Evolutionary conservation across 1,284 basidiomycete species (phyloP), one percentile per base, ranked within the genome.

Genomic region (Butyriboletus appendiculatus): DNA sequence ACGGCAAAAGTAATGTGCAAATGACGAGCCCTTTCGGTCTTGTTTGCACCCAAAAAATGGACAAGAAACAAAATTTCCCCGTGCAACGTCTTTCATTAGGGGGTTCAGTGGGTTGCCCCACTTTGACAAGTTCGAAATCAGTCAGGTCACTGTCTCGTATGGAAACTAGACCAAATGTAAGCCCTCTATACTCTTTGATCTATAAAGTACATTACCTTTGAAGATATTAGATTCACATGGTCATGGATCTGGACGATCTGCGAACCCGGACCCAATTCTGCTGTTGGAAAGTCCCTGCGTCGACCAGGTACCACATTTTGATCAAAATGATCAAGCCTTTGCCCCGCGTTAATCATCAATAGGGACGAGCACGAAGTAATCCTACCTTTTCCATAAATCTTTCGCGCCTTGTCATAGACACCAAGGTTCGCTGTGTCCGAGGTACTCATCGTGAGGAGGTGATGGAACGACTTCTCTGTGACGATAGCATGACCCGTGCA

Each of bases 401-500:
- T 62, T 44, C 64, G 55, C 0, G 47, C 15, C 2, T 26, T 33
- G 47, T 56, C 60, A 35, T 65, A 65, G 22, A 41, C 37, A 40
- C 67, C 64, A 1, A 67, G 63, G 40, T 67, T 41, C 1, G 50
- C 45, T 2, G 46, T 34, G 40, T 67, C 52, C 12, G 47, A 47
- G n/a, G 35, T 37, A 11, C 52, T 38, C 11, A 48, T 44, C 4
- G 38, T 26, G 45, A 65, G 46, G 7, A 65, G 48, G 24, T 15
- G 56, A 18, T 69, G 56, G 52, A 65, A 67, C 30, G 67, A 22
- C 3, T 61, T 60, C n/a, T 65, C 66, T 15, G 56, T 33, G 35
- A 64, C 7, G 35, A 65, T 8, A n/a, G 44, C 47, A 30, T 55
- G 48, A 0, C 42, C 45, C 16, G 32, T 20, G 24, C 66, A 67